Base-by-base conservation (phyloP, 805 yeast species). In the Debaryomyces maramus region DNA sequence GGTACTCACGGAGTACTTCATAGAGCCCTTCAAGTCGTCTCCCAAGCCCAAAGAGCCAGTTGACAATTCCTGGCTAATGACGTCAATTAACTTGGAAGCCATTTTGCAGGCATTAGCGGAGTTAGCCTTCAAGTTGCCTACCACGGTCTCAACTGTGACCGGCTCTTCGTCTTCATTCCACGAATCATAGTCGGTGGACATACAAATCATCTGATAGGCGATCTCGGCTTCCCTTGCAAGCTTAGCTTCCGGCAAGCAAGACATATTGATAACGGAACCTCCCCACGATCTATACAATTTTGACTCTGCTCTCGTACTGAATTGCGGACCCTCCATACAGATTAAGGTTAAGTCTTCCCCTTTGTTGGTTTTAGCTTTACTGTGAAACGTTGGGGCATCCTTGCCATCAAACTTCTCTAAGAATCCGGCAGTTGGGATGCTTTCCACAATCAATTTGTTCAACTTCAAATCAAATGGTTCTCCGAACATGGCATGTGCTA, bases 311-410 rank as follows among this genome's bases (percentile, higher is more conserved):
- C 99, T 78, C 10, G 99, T 93, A 27, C 95, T 83, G 65, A 93
- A 93, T 36, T 93, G 96, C 3, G 99, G 99, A 31, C 99, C 99
- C 67, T 91, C 99, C 99, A 93, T 93, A 64, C 99, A 93, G 47
- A 93, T 77, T 29, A 93, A 80, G 5, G 95, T 85, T 43, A 86
- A 67, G 55, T 91, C 97, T 42, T 78, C 81, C 40, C 78, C 78
- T 23, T 66, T 66, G 50, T 80, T 83, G 36, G 88, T 69, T 39
- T 61, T 67, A 15, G 52, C 41, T 61, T 80, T 83, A 38, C 88
- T 72, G 66, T 85, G 95, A 63, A 90, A 66, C 33, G 63, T 64
- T 4, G 61, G 80, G 63, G 39, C 34, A 13, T 46, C 62, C 46
- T 39, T 66, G 31, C 51, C 46, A 36, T 76, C 78, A 19, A 67